Base-by-base conservation (phyloP, 2,329 filamentous ascomycete genomes). In the Moelleriella libera region DNA sequence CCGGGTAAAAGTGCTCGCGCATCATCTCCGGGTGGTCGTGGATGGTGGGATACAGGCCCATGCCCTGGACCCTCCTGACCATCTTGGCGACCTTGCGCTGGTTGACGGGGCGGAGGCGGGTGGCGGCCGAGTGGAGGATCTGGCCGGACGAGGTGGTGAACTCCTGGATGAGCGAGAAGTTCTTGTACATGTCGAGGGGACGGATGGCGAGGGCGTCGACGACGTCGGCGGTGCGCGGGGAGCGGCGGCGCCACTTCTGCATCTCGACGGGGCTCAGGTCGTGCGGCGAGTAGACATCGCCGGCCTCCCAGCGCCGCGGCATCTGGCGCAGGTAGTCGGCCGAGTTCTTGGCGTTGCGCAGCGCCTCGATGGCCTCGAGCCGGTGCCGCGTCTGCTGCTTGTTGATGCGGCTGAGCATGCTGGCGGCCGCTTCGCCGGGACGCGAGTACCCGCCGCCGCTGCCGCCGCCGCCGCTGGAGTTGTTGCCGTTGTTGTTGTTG, bases 41-140 rank as follows among this genome's bases (percentile, higher is more conserved):
- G 48, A 94, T 83, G 62, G 83, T 94, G 29, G 92, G 92, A 75
- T 97, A 88, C 51, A 97, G 71, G 12, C 92, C 92, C 60, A 96
- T 75, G 1, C 89, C 92, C 57, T 97, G 83, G 21, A 86, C 83
- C 56, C 92, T 78, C 54, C 92, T 75, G 57, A 98, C 85, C 47
- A 94, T 90, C 72, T 94, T 96, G 52, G 90, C 85, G 61, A 98
- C 80, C 68, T 84, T 88, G 55, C 92, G 77, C 71, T 98, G 92
- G 71, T 97, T 97, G 54, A 86, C 83, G 3, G 85, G 85, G 49
- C 87, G 77, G 51, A 98, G 71, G 11, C 87, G 88, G 0, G 89
- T 97, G 29, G 82, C 71, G 5, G 64, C 74, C n/a, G 77, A 73
- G 62, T 84, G 80, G 67, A 80, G 85, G 63, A 98, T 96, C 50